These are phyloP conservation scores for Coleophoma crateriformis DNA, from an alignment of 2,329 filamentous ascomycete species.

Conservation along the genomic window DNA sequence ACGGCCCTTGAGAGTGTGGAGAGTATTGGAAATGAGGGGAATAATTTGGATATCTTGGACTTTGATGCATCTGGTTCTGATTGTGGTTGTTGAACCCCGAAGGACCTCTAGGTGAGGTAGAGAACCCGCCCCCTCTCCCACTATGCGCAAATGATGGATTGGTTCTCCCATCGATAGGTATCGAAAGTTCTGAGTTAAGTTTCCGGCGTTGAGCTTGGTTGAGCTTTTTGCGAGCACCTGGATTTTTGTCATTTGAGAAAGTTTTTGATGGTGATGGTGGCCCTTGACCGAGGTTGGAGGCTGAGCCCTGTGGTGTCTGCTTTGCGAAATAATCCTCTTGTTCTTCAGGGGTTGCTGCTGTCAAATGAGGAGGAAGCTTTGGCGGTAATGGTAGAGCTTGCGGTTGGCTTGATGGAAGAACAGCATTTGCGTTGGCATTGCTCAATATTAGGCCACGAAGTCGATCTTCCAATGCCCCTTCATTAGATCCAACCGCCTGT, in stretches of 20 bases:
- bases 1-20: slow-evolving; percentile 2
- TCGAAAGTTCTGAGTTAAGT: slow-evolving; percentile 53
- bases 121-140: slow-evolving; percentile 24
- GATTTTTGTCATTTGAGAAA: not conserved
- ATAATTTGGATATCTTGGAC: slow-evolving; percentile 18
- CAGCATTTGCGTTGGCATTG: slow-evolving; percentile 30
- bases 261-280: slow-evolving; percentile 7
- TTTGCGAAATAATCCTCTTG: slow-evolving; percentile 15
- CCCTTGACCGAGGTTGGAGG: not conserved
- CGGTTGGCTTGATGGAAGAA: slow-evolving; percentile 1
- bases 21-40: slow-evolving; percentile 7
- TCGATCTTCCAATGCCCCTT: slow-evolving; percentile 43
- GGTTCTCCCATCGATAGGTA: slow-evolving; percentile 42
- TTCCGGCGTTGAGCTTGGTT: slow-evolving; percentile 61
- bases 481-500: no score
- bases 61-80: slow-evolving; percentile 24
- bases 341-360: slow-evolving; percentile 8
- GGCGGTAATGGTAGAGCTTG: slow-evolving; percentile 4
- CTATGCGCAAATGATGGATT: slow-evolving; percentile 28
- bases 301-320: not conserved
- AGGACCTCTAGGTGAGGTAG: slow-evolving; percentile 6
- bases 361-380: slow-evolving; percentile 16
- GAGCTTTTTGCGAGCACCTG: slow-evolving; percentile 35
- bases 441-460: slow-evolving; percentile 55
- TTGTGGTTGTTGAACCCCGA: slow-evolving; percentile 12